Conservation (phyloP, 2,329 filamentous ascomycete genomes). For the Penicillium crustosum region DNA sequence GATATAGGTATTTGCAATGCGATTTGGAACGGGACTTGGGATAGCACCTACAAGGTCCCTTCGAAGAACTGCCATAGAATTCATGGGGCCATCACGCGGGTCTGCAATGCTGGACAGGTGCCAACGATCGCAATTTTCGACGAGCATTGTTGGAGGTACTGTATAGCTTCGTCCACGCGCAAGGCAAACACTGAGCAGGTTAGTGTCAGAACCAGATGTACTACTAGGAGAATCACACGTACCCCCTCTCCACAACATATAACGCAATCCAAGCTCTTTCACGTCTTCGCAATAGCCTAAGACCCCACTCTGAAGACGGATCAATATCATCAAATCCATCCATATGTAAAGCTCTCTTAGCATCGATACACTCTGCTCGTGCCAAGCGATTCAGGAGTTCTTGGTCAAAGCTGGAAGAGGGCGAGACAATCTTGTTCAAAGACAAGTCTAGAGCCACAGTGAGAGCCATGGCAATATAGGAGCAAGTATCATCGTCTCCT, state of each 20-base stretch:
- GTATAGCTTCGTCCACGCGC: slow-evolving; percentile 69
- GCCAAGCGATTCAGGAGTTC: slow-evolving; percentile 53
- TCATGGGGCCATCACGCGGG: slow-evolving; percentile 67
- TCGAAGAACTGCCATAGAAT: slow-evolving; percentile 69
- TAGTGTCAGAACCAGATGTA: not conserved
- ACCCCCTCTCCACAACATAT: slow-evolving; percentile 71
- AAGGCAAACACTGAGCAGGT: slow-evolving; percentile 57
- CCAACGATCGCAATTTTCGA: slow-evolving; percentile 69
- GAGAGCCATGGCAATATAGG: slow-evolving; percentile 68
- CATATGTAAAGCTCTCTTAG: slow-evolving; percentile 62
- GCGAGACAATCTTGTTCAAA: slow-evolving; percentile 67
- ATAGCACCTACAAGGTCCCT: slow-evolving; percentile 58
- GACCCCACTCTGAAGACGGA: slow-evolving; percentile 59
- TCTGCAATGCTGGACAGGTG: slow-evolving; percentile 64
- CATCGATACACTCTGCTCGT: slow-evolving; percentile 67
- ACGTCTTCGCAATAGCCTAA: slow-evolving; percentile 61
- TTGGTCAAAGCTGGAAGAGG: slow-evolving; percentile 52
- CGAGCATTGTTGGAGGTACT: slow-evolving; percentile 64
- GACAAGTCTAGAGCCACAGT: slow-evolving; percentile 69
- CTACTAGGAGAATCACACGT: not conserved
- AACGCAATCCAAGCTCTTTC: slow-evolving; percentile 71
- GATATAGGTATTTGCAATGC: not conserved
- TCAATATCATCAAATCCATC: slow-evolving; percentile 68
- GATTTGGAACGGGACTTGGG: too few relatives aligned
- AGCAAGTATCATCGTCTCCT: slow-evolving; percentile 68